Evolutionary conservation across 2,329 filamentous ascomycete species (phyloP), one percentile per base, ranked within the genome.

Genomic region (Botrytis fabae): DNA sequence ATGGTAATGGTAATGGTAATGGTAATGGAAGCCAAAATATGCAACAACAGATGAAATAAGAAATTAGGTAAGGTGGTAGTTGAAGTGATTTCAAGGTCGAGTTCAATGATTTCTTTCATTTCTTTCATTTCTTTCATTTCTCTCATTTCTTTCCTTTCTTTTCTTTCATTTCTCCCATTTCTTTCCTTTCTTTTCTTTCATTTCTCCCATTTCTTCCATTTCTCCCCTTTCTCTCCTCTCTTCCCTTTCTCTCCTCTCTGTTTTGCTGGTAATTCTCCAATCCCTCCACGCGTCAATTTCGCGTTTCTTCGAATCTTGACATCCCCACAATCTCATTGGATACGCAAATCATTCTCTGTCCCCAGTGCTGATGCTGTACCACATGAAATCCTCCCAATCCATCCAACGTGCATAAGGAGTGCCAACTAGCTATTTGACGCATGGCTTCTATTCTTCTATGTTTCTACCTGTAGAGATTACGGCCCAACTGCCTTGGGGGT

Each of bases 251-350:
- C 42, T 20, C 9, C 42, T 14, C 42, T 44, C 12, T 44, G 12
- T 54, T 18, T 28, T n/a, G 0, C 14, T 28, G n/a, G 51, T 28
- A 51, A 25, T 28, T n/a, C 7, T 20, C 25, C 4, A 59, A 8
- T 38, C n/a, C 40, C 44, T 32, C 2, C 42, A 62, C 71, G 65
- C 65, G 71, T 70, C 60, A 65, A 38, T 54, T 28, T 73, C 57
- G 66, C 65, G 65, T 70, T 73, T 60, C 59, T 5, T 42, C 16
- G 25, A 16, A 28, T 63, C 40, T 32, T 64, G 32, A 2, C 32
- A 2, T 32, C 32, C 32, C 32, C 32, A 32, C 32, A 32, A 32
- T 4, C 32, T 32, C 0, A 66, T 51, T 66, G 46, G 46, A 54
- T 51, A 12, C 16, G 10, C 22, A 25, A 10, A 4, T 20, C 38